Base-by-base conservation (phyloP, 768 basidiomycete genomes). In the Austroboletus eburneus region DNA sequence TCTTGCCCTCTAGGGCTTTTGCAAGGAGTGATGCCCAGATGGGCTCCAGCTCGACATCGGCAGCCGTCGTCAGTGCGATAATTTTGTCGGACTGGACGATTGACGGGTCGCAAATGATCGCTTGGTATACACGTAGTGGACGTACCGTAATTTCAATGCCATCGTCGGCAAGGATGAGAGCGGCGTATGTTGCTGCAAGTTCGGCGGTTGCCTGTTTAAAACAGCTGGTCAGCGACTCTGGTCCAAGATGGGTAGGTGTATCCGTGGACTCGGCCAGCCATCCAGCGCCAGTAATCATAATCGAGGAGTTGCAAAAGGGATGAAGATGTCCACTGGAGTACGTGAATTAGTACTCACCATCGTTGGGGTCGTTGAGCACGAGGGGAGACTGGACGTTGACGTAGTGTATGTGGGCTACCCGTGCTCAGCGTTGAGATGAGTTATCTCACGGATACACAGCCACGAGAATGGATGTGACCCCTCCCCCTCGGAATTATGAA, bases 21-120 rank as follows among this genome's bases (percentile, higher is more conserved):
- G 95, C 89, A 64, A 99, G 90, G 61, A 99, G 87, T 13, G 86
- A 72, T 48, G 93, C 93, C 96, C 96, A 98, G 76, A 99, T 98
- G 48, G 94, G 80, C 72, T 98, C 96, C 50, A 96, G 62, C 21
- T 96, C 93, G 54, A 91, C 75, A 48, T 73, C 72, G 44, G 95
- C 96, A 45, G 91, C 94, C 46, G 65, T 68, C 59, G 88, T 91
- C 65, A 98, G 68, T n/a, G 91, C 74, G 59, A 75, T 49, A 66
- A 99, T 89, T 77, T 96, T 97, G 69, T 98, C 96, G 50, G 91
- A 68, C 94, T 97, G 49, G n/a, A 3, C 25, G 9, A 5, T 16
- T 39, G n/a, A 1, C 45, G 44, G 51, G 48, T 42, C 16, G 18
- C 32, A 1, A 14, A 29, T 10, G 25, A 39, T 22, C 42, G 37